A percentile compares a stretch with the other conserved stretches of the same genome.
Conservation (phyloP, 2,329 filamentous ascomycete genomes). For the Fusarium sp. region DNA sequence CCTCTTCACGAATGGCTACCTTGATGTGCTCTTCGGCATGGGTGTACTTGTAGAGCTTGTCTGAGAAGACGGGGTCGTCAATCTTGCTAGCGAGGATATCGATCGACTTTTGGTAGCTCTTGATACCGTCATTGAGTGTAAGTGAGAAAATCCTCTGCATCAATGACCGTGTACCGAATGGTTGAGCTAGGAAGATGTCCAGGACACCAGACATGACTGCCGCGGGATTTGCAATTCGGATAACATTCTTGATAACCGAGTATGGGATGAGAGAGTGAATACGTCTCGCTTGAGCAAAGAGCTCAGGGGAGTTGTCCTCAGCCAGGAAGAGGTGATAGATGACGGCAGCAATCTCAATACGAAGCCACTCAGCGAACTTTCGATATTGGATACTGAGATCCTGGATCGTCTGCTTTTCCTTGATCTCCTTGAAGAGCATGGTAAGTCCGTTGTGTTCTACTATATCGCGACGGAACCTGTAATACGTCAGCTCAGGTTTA, state of each 20-base stretch:
- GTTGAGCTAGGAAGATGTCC: slow-evolving; percentile 94
- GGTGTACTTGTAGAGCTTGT: slow-evolving; percentile 84
- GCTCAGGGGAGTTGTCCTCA: slow-evolving; percentile 95
- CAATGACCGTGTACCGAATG: slow-evolving; percentile 88
- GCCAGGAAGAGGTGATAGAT: slow-evolving; percentile 97
- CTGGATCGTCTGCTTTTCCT: slow-evolving; percentile 84
- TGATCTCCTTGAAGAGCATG: slow-evolving; percentile 92
- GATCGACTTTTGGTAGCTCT: slow-evolving; percentile 85
- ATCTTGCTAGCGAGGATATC: slow-evolving; percentile 81
- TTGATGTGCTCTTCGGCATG: slow-evolving; percentile 81
- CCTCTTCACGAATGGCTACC: slow-evolving; percentile 76
- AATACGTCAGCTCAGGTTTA: slow-evolving; percentile 28
- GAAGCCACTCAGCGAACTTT: slow-evolving; percentile 97
- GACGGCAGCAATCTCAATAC: slow-evolving; percentile 96
- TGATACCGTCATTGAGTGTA: slow-evolving; percentile 90
- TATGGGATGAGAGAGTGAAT: slow-evolving; percentile 97
- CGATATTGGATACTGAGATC: slow-evolving; percentile 95
- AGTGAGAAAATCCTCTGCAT: slow-evolving; percentile 95
- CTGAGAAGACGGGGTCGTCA: slow-evolving; percentile 79
- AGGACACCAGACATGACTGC: slow-evolving; percentile 96
- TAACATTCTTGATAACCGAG: slow-evolving; percentile 93
- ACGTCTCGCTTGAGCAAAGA: slow-evolving; percentile 92
- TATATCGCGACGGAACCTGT: slow-evolving; percentile 72
- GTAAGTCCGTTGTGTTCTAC: slow-evolving; percentile 84
- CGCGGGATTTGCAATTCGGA: slow-evolving; percentile 93